Evolutionary conservation across 2,329 filamentous ascomycete species (phyloP).

Genomic region (Aphanocladium album): DNA sequence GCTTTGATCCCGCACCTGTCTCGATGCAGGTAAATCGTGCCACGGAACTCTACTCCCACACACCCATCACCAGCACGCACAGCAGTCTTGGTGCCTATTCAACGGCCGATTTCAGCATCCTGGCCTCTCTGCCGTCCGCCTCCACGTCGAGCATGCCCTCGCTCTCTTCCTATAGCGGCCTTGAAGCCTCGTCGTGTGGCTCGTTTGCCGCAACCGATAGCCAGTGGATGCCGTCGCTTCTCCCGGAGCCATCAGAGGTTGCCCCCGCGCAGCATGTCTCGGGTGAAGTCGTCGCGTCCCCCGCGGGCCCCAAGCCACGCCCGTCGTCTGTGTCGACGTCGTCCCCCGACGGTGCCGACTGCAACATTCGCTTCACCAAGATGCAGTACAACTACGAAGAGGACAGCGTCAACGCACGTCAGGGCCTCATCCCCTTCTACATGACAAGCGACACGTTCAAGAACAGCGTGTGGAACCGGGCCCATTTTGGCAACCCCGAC

Average conservation of each 20-base stretch:
- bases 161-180: conserved; percentile 1
- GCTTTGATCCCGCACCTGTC: conserved; percentile 19
- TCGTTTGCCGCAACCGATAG: neutral
- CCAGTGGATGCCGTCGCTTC: conserved; percentile 5
- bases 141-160: conserved; percentile 34
- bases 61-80: conserved; percentile 37
- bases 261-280: neutral
- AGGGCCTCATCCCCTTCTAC: conserved; percentile 19
- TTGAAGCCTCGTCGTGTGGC: neutral
- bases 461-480: conserved; percentile 61
- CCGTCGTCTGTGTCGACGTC: neutral
- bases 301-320: neutral
- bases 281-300: neutral
- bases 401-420: conserved; percentile 30
- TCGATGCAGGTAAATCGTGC: conserved; percentile 50
- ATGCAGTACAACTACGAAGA: conserved; percentile 45
- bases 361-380: conserved; percentile 45
- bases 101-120: conserved; percentile 36
- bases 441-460: conserved; percentile 55
- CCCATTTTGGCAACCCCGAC: conserved; percentile 61
- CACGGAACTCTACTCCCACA: conserved; percentile 40
- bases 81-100: conserved; percentile 36
- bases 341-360: conserved; percentile 17
- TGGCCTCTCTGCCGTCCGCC: conserved; percentile 26
- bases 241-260: neutral